Conservation (phyloP, 352 stramenopile species). For the Phytophthora colocasiae region DNA sequence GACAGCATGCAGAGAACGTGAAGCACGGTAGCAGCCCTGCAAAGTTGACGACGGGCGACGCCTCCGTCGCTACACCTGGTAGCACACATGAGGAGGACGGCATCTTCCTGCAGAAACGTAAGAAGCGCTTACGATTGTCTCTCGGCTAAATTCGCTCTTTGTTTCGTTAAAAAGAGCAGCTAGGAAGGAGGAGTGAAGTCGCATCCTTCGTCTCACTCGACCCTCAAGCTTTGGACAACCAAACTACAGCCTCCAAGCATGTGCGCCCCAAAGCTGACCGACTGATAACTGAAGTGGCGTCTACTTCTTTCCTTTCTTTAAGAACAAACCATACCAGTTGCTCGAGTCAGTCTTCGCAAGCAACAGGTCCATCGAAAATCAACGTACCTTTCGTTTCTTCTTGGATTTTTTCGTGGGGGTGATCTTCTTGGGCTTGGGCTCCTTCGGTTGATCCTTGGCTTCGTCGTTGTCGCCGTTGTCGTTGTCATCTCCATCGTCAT, state of each 20-base stretch:
- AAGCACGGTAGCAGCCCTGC: slow-evolving; percentile 30
- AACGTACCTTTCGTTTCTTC: slow-evolving; percentile 76
- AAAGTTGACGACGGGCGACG: slow-evolving; percentile 29
- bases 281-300: slow-evolving; percentile 28
- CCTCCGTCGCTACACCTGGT: slow-evolving; percentile 4
- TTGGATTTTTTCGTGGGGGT: slow-evolving; percentile 64
- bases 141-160: slow-evolving; percentile 37
- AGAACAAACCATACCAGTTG: slow-evolving; percentile 10
- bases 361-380: slow-evolving; percentile 11
- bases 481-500: slow-evolving; percentile 27
- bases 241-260: slow-evolving; percentile 23
- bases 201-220: slow-evolving; percentile 17
- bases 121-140: slow-evolving; percentile 51
- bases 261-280: slow-evolving; percentile 19
- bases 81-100: slow-evolving; percentile 35
- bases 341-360: slow-evolving; percentile 11
- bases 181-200: slow-evolving; percentile 11
- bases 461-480: slow-evolving; percentile 23
- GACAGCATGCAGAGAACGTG: slow-evolving; percentile 51
- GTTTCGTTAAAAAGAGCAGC: slow-evolving; percentile 33
- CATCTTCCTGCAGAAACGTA: slow-evolving; percentile 46
- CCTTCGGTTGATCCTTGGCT: slow-evolving; percentile 29
- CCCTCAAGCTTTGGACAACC: slow-evolving; percentile 25
- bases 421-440: slow-evolving; percentile 38
- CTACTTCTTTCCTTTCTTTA: slow-evolving; percentile 61